Evolutionary conservation across 2,329 filamentous ascomycete genomes (phyloP).

Genomic region (Colletotrichum agaves): DNA sequence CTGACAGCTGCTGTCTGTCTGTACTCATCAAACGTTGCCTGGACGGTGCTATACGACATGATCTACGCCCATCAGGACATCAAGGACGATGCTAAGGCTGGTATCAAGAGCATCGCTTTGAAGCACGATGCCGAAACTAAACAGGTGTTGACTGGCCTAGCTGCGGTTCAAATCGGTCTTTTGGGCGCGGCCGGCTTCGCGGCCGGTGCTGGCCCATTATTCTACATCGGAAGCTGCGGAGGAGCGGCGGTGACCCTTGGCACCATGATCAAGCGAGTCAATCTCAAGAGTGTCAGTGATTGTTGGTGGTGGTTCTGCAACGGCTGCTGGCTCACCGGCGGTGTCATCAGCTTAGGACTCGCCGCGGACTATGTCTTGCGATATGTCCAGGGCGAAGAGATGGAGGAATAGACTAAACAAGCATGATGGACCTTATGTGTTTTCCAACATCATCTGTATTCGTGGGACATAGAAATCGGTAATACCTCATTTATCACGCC

Average conservation of each 20-base stretch:
- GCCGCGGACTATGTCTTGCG: slow-evolving; percentile 68
- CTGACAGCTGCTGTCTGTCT: slow-evolving; percentile 74
- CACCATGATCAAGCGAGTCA: slow-evolving; percentile 74
- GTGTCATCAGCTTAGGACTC: slow-evolving; percentile 68
- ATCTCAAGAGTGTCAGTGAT: slow-evolving; percentile 72
- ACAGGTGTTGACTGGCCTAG: slow-evolving; percentile 76
- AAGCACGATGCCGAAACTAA: slow-evolving; percentile 84
- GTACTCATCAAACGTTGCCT: slow-evolving; percentile 83
- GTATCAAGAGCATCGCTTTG: slow-evolving; percentile 88
- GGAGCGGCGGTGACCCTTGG: slow-evolving; percentile 70
- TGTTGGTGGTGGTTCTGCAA: slow-evolving; percentile 85
- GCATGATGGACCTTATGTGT: background rate
- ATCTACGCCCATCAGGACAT: slow-evolving; percentile 95
- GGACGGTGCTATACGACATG: slow-evolving; percentile 92
- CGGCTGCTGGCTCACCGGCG: slow-evolving; percentile 75
- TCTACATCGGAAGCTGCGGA: slow-evolving; percentile 74
- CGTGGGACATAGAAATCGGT: slow-evolving; percentile 36
- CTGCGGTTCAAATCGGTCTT: slow-evolving; percentile 74
- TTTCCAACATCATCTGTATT: slow-evolving; percentile 38
- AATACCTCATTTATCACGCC: slow-evolving; percentile 27
- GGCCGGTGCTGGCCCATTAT: slow-evolving; percentile 74
- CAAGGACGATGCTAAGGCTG: slow-evolving; percentile 84
- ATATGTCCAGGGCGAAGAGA: slow-evolving; percentile 51
- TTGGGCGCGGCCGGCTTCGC: slow-evolving; percentile 76
- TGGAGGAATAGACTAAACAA: slow-evolving; percentile 28